Evolutionary conservation across 768 basidiomycete species (phyloP), one percentile per base, ranked within the genome.

Genomic region (Mycena kentingensis): DNA sequence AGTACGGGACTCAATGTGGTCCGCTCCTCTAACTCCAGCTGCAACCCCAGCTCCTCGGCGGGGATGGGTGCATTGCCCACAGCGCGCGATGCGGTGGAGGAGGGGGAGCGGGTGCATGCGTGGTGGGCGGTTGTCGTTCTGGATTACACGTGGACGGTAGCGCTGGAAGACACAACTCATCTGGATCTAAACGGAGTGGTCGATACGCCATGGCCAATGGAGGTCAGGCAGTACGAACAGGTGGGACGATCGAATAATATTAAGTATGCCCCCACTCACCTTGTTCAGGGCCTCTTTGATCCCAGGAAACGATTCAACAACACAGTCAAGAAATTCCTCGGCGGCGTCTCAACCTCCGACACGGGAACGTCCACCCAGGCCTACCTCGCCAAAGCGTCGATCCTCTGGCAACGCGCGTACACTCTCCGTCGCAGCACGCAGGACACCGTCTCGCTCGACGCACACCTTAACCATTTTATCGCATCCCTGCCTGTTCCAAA

Each of bases 1-100:
- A 55, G 65, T 50, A 44, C 63, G 27, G 60, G 45, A n/a, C 45
- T 73, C 24, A 60, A 69, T 39, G 51, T 49, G 19, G 55, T 55
- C n/a, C n/a, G 44, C 5, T 27, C 28, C 16, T n/a, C 34, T 25
- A 19, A n/a, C n/a, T n/a, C n/a, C 34, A 5, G 6, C 27, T 15
- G 11, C 46, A 19, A 44, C 5, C 11, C 21, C 16, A 46, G 5
- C 29, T n/a, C 12, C 49, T 28, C 22, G 26, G 10, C 15, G n/a
- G n/a, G n/a, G n/a, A n/a, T 29, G 3, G 25, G 12, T 18, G 24
- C 18, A 10, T 36, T 50, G 8, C 7, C 39, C 15, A 16, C 34
- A 12, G 19, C 52, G 32, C 21, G 26, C 12, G 46, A 48, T 53
- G 27, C 36, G 16, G 27, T 52, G n/a, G 50, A 61, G n/a, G 50